Base-by-base conservation (phyloP, 257 asterid species). In the Rubia yunnanensis region DNA sequence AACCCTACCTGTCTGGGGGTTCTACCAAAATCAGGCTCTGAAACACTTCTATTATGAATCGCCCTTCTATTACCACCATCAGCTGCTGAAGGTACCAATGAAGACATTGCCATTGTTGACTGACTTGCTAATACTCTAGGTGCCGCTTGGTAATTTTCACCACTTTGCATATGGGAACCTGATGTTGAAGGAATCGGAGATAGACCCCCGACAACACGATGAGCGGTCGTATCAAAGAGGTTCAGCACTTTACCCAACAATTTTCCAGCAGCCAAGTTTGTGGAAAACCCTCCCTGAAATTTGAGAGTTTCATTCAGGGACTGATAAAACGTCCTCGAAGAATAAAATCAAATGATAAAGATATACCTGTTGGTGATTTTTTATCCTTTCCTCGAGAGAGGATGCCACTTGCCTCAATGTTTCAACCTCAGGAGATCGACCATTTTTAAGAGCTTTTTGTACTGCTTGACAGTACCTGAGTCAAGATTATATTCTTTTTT, bases 1-100 rank as follows among this genome's bases (percentile, higher is more conserved):
- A 58, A 69, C 74, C 75, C 68, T 75, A 94, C 99, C 99, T 94
- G 95, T 81, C 78, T 81, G 48, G 96, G 96, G 79, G 83, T 89
- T 82, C 96, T 86, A 56, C 99, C 97, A 50, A 94, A 83, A 82
- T 94, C 94, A 18, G 99, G 99, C 81, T 94, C 99, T 30, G 99
- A 94, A 73, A 84, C 87, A 82, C 99, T 94, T 81, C 99, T 76
- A 48, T 82, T 79, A 66, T 94, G 97, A 86, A 76, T 83, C 0
- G 76, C 38, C 85, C 36, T 88, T 79, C 78, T 74, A 75, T 58
- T 76, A 67, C 73, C 52, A 44, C 20, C 67, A 75, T 81, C 83
- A 72, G 84, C 66, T 44, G 79, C 81, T n/a, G 95, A 85, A 76
- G 96, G 88, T 64, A 88, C 80, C 72, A 94, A 80, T 36, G 97